A percentile compares a stretch with the other conserved stretches of the same genome.
phyloP scores from a whole-genome alignment of 2,329 filamentous ascomycete genomes.

The Westerdykella aurantiaca region DNA sequence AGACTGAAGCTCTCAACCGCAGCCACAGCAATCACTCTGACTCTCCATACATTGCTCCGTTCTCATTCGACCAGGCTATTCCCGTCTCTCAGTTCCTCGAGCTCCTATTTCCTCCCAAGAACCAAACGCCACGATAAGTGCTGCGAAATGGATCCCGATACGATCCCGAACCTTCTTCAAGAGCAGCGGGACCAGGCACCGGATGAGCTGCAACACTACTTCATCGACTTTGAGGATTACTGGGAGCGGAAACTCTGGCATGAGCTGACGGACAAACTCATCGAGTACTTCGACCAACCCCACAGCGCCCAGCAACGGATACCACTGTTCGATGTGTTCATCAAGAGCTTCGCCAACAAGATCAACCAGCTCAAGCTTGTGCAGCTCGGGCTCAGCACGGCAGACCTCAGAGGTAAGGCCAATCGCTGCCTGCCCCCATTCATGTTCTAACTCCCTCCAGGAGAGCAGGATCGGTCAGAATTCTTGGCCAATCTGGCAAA shows the following conservation, averaged over 20 bases:
- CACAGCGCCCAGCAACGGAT: conserved; percentile 80
- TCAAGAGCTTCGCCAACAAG: conserved; percentile 93
- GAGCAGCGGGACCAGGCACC: conserved; percentile 85
- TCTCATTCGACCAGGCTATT: not conserved
- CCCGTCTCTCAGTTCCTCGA: not conserved
- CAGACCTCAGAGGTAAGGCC: conserved; percentile 58
- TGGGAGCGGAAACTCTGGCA: conserved; percentile 99
- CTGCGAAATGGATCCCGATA: conserved; percentile 69
- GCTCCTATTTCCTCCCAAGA: not conserved
- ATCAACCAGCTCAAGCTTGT: conserved; percentile 99
- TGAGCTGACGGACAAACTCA: conserved; percentile 84
- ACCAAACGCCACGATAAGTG: conserved; percentile 1
- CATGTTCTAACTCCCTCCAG: conserved; percentile 45
- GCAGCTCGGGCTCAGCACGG: conserved; percentile 78
- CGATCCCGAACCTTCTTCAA: conserved; percentile 85
- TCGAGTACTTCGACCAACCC: conserved; percentile 80
- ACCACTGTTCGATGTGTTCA: conserved; percentile 87
- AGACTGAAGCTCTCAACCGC: conserved; percentile 15
- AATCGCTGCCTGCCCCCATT: not conserved
- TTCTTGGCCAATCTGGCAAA: conserved; percentile 80
- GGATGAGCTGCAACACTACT: conserved; percentile 78
- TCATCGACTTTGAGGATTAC: conserved; percentile 88
- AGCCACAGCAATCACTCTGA: conserved; percentile 8
- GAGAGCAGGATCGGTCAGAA: conserved; percentile 75
- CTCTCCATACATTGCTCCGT: not conserved